Evolutionary conservation across 2,329 filamentous ascomycete species (phyloP).

Genomic region (Epicoccum sorghinum): DNA sequence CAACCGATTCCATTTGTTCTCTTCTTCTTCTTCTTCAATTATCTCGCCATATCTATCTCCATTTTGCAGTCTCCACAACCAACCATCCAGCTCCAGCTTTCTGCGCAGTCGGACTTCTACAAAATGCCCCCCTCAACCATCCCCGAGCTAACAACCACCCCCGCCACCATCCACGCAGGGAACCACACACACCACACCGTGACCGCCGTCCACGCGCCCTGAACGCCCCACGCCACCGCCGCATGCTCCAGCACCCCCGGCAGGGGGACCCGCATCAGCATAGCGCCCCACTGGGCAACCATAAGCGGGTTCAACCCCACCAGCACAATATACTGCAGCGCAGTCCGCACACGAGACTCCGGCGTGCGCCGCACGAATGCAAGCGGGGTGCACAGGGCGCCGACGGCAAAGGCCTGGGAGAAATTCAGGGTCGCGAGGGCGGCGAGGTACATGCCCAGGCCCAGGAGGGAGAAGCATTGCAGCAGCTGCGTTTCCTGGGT

Average conservation of each 20-base stretch:
- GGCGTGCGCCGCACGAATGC: conserved; percentile 68
- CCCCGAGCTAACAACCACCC: conserved; percentile 38
- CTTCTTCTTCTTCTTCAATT: no score
- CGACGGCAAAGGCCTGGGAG: conserved; percentile 83
- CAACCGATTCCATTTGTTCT: no score
- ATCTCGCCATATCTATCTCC: no score
- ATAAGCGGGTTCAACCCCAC: conserved; percentile 42
- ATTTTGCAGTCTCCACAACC: no score
- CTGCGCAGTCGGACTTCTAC: no score
- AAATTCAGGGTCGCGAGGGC: conserved; percentile 96
- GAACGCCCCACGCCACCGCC: conserved; percentile 86
- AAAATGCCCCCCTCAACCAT: conserved; percentile 13
- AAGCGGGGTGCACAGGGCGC: conserved; percentile 77
- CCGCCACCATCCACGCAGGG: conserved; percentile 81
- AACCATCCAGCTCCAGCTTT: no score
- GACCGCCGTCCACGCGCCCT: conserved; percentile 86
- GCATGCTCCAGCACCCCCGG: conserved; percentile 69
- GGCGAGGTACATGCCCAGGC: conserved; percentile 89
- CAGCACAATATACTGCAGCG: conserved; percentile 27
- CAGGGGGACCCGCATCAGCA: conserved; percentile 47
- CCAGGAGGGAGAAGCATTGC: conserved; percentile 89
- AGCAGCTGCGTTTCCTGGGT: conserved; percentile 76
- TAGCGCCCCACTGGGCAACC: conserved; percentile 36
- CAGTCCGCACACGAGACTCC: conserved; percentile 15
- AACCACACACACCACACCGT: conserved; percentile 96